phyloP scores from a whole-genome alignment of 129 eudicot genomes.

The Flaveria sonorensis region DNA sequence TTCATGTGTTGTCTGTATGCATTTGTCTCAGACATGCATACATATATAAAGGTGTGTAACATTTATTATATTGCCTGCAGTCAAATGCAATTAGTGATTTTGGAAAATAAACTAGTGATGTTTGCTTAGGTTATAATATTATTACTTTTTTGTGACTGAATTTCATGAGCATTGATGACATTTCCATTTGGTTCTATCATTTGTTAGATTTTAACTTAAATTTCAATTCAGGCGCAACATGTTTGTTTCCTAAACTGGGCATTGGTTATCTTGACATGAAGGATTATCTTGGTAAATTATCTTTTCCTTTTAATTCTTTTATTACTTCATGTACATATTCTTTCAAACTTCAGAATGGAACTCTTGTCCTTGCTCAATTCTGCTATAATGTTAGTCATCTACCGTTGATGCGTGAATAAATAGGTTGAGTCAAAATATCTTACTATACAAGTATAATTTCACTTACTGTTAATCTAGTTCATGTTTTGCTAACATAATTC shows the following conservation, averaged over 20 bases:
- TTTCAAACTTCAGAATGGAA: neutral
- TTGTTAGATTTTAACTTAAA: constrained; percentile 18
- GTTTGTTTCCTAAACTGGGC: constrained; percentile 49
- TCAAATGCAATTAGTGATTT: constrained; percentile 13
- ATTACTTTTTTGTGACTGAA: constrained; percentile 5
- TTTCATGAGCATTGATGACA: neutral
- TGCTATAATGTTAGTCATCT: neutral
- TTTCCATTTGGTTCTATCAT: constrained; percentile 23
- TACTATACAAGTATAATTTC: constrained; percentile 2
- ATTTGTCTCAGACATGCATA: constrained; percentile 3
- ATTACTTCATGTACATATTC: neutral
- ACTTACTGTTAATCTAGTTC: constrained; percentile 6
- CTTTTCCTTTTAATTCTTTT: neutral
- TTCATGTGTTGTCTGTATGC: neutral
- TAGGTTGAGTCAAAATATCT: neutral
- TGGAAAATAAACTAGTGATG: neutral
- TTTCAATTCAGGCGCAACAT: constrained; percentile 47
- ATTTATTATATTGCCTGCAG: neutral
- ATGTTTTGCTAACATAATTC: constrained; percentile 21
- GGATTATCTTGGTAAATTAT: constrained; percentile 67
- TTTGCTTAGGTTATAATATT: neutral
- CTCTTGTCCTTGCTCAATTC: constrained; percentile 15
- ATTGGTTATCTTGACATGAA: constrained; percentile 51
- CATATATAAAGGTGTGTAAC: neutral
- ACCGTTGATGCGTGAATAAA: neutral